Evolutionary conservation across 1,284 basidiomycete species (phyloP).

Genomic region (Cryptococcus jaspeensis): DNA sequence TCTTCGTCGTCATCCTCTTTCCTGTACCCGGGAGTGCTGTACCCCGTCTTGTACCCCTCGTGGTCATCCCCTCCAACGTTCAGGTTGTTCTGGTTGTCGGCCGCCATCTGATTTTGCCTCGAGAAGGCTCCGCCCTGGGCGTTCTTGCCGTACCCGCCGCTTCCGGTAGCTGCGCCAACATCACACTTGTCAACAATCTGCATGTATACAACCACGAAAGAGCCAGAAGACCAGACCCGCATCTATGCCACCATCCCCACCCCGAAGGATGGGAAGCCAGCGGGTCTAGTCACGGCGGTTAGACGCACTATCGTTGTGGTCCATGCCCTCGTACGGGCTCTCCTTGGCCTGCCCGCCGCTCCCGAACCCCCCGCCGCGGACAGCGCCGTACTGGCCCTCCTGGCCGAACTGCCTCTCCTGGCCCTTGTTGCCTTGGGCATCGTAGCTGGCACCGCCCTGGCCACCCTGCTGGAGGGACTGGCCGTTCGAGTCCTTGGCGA

Average conservation of each 20-base stretch:
- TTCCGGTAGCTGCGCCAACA: slow-evolving; percentile 19
- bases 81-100: slow-evolving; percentile 13
- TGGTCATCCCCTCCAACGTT: slow-evolving; percentile 15
- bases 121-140: slow-evolving; percentile 39
- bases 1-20: slow-evolving; percentile 28
- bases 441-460: slow-evolving; percentile 1
- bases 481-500: slow-evolving; percentile 18
- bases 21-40: slow-evolving; percentile 40
- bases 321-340: slow-evolving; percentile 28
- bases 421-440: slow-evolving; percentile 20
- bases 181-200: background rate
- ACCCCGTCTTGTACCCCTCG: slow-evolving; percentile 33
- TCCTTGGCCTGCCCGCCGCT: slow-evolving; percentile 10
- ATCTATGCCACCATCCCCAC: too few species aligned
- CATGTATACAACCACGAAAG: slow-evolving; percentile 2
- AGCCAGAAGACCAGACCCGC: background rate
- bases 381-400: slow-evolving; percentile 24
- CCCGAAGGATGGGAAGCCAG: background rate
- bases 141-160: slow-evolving; percentile 43
- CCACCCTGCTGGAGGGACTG: slow-evolving; percentile 8
- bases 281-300: background rate
- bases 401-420: slow-evolving; percentile 19
- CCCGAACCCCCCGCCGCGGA: slow-evolving; percentile 17
- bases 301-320: slow-evolving; percentile 10
- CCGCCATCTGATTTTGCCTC: slow-evolving; percentile 33